Evolutionary conservation across 345 rosid species (phyloP).

Genomic region (Microthlaspi erraticum): DNA sequence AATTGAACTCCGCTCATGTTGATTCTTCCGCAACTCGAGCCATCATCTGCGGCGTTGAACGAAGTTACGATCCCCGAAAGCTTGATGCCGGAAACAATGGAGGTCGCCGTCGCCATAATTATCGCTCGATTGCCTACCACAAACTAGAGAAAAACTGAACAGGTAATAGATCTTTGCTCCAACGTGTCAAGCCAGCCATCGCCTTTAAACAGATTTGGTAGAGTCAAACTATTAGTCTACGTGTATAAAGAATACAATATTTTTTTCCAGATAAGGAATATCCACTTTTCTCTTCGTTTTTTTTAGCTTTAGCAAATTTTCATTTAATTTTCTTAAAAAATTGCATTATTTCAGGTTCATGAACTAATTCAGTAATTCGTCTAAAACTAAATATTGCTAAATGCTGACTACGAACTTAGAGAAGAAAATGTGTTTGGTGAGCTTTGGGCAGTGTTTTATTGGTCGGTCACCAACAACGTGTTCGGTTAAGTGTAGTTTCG

Average conservation of each 20-base stretch:
- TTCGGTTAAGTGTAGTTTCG: not conserved
- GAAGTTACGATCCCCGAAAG: conserved; percentile 29
- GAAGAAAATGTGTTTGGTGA: not conserved
- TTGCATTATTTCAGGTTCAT: too few species aligned
- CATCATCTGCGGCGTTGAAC: conserved; percentile 23
- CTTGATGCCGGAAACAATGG: conserved; percentile 41
- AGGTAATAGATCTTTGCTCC: conserved; percentile 6
- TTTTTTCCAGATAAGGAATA: too few species aligned
- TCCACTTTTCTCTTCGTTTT: too few species aligned
- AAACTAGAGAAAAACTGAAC: conserved; percentile 1
- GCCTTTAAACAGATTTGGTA: conserved; percentile 10
- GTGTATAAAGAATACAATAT: too few species aligned
- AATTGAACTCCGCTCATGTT: conserved; percentile 6
- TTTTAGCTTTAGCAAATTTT: too few species aligned
- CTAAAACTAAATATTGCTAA: not conserved
- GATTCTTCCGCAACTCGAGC: conserved; percentile 10
- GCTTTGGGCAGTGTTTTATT: not conserved
- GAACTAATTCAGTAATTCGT: too few species aligned
- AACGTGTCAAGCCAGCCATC: not conserved
- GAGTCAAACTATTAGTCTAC: too few species aligned
- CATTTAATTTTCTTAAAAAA: too few species aligned
- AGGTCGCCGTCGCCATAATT: conserved; percentile 19
- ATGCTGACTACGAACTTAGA: not conserved
- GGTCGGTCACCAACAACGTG: conserved; percentile 37
- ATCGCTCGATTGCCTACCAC: not conserved